A percentile compares a stretch with the other conserved stretches of the same genome.
Conservation (phyloP, 768 basidiomycete species). For the Terana coerulea region DNA sequence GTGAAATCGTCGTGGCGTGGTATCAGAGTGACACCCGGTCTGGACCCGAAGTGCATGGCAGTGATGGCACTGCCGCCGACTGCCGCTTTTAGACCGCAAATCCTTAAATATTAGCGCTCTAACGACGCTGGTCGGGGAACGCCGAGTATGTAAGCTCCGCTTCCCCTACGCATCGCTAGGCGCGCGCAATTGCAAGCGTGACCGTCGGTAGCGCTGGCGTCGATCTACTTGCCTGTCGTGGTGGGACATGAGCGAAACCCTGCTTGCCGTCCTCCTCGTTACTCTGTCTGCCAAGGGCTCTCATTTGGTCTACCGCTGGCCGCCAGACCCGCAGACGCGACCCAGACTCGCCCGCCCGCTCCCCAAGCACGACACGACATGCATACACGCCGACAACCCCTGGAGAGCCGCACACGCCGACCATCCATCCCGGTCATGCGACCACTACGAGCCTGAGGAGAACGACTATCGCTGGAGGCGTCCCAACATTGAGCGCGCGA, state of each 20-base stretch:
- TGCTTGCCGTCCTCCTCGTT: slow-evolving; percentile 79
- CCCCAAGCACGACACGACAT: slow-evolving; percentile 41
- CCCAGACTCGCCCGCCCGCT: slow-evolving; percentile 70
- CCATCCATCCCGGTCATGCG: slow-evolving; percentile 24
- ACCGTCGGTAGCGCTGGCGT: no score
- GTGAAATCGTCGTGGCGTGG: no score
- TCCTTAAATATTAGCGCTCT: no score
- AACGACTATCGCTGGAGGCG: slow-evolving; percentile 64
- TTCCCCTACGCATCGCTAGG: no score
- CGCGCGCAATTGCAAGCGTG: no score
- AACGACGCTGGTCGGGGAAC: no score
- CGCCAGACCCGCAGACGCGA: slow-evolving; percentile 60
- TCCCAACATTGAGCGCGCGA: slow-evolving; percentile 43
- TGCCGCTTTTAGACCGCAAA: no score
- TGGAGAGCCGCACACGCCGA: slow-evolving; percentile 63
- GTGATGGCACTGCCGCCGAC: no score
- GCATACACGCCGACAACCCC: slow-evolving; percentile 64
- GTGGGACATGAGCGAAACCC: slow-evolving; percentile 64
- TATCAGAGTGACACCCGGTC: no score
- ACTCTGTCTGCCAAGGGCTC: slow-evolving; percentile 81
- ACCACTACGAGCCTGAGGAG: slow-evolving; percentile 21
- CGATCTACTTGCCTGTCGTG: no score
- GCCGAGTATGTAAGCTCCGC: no score
- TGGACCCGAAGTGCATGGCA: no score
- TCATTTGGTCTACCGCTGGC: slow-evolving; percentile 81